Evolutionary conservation across 2,329 filamentous ascomycete species (phyloP), one percentile per base, ranked within the genome.

Genomic region (Fusarium tupiense): DNA sequence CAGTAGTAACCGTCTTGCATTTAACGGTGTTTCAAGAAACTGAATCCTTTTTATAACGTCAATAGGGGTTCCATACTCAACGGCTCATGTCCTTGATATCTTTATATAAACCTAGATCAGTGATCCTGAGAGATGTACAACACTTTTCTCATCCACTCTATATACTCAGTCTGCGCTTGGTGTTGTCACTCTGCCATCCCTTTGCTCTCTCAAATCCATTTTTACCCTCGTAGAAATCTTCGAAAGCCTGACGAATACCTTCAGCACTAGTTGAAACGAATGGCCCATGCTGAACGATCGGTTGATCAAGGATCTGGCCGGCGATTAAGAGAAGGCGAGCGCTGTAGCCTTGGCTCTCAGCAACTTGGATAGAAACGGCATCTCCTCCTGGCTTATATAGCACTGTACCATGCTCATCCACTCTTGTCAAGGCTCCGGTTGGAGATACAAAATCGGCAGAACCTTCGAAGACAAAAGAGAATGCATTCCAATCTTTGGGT

Each of bases 61-160:
- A 6, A 7, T 13, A 8, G 1, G 12, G 14, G 17, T 26, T n/a
- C 3, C 1, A 20, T 26, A 14, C 8, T 10, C 2, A 26, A 6
- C 44, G 8, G 8, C 11, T 46, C 5, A 26, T 46, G 12, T 20
- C 8, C 0, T 10, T 46, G 8, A 26, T 46, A 13, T 26, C 5
- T 17, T 12, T 0, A 14, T 26, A 20, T 14, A 46, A 20, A 0
- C 4, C 12, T 1, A 46, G 1, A 43, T 11, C 1, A 43, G 14
- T n/a, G 6, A n/a, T 11, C 22, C 40, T 41, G 6, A 24, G 10
- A 24, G 1, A 6, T 24, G 8, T 6, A 17, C 5, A 26, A 41
- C 8, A 14, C 40, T 9, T 6, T 22, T 22, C 40, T 41, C 9
- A 41, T 41, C 3, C 13, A 2, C 10, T 41, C n/a, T 33, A 50